Evolutionary conservation across 129 eudicot species (phyloP).

Genomic region (Artemisia tridentata): DNA sequence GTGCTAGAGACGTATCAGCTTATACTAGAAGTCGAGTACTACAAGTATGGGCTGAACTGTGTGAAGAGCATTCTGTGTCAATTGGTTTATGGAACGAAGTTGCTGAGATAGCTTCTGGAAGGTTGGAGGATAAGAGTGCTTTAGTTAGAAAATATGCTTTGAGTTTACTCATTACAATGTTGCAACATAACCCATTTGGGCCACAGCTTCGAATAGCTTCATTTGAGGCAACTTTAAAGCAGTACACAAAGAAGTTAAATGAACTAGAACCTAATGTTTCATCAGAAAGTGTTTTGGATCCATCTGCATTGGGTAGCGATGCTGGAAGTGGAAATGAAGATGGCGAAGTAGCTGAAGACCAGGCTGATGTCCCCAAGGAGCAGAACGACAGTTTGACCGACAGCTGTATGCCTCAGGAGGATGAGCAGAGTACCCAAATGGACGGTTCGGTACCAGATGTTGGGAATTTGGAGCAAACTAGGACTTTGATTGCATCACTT

Average conservation of each 20-base stretch:
- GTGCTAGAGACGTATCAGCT: slow-evolving; percentile 95
- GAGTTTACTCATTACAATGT: slow-evolving; percentile 80
- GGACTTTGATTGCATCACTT: slow-evolving; percentile 88
- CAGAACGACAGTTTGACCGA: slow-evolving; percentile 71
- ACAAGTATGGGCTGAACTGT: slow-evolving; percentile 93
- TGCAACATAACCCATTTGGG: slow-evolving; percentile 98
- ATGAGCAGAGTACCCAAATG: slow-evolving; percentile 40
- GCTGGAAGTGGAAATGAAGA: slow-evolving; percentile 41
- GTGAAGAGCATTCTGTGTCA: slow-evolving; percentile 88
- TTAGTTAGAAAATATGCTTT: slow-evolving; percentile 91
- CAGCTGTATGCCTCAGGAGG: slow-evolving; percentile 58
- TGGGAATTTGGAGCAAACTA: slow-evolving; percentile 92
- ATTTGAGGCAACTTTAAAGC: slow-evolving; percentile 84
- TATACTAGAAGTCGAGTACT: slow-evolving; percentile 90
- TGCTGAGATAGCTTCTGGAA: slow-evolving; percentile 89
- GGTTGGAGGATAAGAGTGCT: slow-evolving; percentile 94
- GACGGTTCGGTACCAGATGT: slow-evolving; percentile 79
- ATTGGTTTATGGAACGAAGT: slow-evolving; percentile 98
- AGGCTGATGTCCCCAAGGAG: slow-evolving; percentile 27
- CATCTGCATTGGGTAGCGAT: slow-evolving; percentile 42
- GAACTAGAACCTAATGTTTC: slow-evolving; percentile 62
- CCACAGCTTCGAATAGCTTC: slow-evolving; percentile 85
- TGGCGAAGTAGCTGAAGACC: slow-evolving; percentile 53
- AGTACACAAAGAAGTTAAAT: slow-evolving; percentile 83
- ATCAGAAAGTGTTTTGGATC: slow-evolving; percentile 48